These are phyloP conservation scores for Eucalyptus polybractea DNA, from an alignment of 345 rosid genomes.

Conservation along the genomic window DNA sequence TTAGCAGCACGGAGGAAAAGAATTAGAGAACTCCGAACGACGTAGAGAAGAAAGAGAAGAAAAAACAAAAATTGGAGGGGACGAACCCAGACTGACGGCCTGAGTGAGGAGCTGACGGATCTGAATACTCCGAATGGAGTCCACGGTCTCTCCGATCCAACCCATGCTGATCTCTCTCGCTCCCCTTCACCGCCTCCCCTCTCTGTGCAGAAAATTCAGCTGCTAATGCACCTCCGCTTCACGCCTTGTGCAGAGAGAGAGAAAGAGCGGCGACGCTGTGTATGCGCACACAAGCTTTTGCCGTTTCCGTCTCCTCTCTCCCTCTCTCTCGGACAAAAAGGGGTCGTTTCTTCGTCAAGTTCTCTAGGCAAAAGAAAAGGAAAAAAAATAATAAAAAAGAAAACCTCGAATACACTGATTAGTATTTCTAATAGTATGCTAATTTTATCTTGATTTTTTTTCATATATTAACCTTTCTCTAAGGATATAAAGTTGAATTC, in stretches of 20 bases:
- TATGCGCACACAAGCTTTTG: not conserved
- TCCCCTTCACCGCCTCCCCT: not conserved
- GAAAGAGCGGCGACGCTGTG: not conserved
- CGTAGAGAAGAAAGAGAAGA: not conserved
- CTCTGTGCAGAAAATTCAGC: not conserved
- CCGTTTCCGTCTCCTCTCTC: not conserved
- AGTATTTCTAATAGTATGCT: not conserved
- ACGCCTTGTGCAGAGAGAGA: not conserved
- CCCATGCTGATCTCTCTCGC: constrained; percentile 27
- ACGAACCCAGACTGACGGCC: constrained; percentile 68
- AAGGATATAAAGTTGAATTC: not conserved
- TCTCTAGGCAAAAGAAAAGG: not conserved
- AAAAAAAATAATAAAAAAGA: not conserved
- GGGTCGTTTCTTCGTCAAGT: not conserved
- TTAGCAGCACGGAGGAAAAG: not conserved
- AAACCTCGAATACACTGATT: not conserved
- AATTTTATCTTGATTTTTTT: not conserved
- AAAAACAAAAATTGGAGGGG: not conserved
- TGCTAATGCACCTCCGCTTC: not conserved
- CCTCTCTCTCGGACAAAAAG: not conserved
- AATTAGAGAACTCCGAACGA: not conserved
- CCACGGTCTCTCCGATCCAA: constrained; percentile 63
- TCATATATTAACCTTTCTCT: not conserved
- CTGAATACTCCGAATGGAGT: constrained; percentile 69
- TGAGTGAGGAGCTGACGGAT: constrained; percentile 84